Conservation (phyloP, 78 protist species). For the Dictyostelium discoideum region dicty_2.7 NC_007091.3:4020501-4021000, state of each 20-base stretch:
- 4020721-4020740: background rate
- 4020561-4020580: constrained; percentile 59
- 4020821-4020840: background rate
- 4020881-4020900: constrained; percentile 15
- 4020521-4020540: constrained; percentile 2
- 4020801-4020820: background rate
- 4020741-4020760: background rate
- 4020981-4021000: constrained; percentile 1
- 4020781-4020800: background rate
- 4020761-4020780: background rate
- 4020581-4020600: constrained; percentile 35
- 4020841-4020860: constrained; percentile 51
- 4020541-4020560: constrained; percentile 23
- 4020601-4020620: constrained; percentile 72
- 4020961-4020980: constrained; percentile 24
- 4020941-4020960: background rate
- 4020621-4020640: constrained; percentile 74
- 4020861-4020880: constrained; percentile 23
- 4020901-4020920: background rate
- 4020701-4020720: constrained; percentile 27
- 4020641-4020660: constrained; percentile 62
- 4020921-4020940: background rate
- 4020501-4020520: background rate
- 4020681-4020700: constrained; percentile 27
- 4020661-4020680: constrained; percentile 40